Conservation (phyloP, 768 basidiomycete genomes). For the Kwoniella dejecticola region DNA sequence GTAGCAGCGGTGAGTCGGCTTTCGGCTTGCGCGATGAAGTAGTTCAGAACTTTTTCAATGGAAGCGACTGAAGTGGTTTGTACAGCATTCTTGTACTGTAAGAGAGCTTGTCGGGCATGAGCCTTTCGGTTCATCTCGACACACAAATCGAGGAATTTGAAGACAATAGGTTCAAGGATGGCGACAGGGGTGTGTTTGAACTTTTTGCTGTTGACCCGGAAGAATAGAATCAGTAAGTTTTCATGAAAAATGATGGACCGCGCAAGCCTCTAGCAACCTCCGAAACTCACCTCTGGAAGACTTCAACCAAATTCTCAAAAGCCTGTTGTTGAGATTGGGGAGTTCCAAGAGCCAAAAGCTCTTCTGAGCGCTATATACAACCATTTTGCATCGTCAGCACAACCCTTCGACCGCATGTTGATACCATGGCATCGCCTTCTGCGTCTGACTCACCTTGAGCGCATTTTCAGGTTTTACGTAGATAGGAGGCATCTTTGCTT, state of each 20-base stretch:
- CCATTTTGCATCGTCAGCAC: neutral
- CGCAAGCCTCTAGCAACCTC: neutral
- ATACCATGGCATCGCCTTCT: neutral
- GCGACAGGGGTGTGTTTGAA: slow-evolving; percentile 87
- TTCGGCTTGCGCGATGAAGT: slow-evolving; percentile 65
- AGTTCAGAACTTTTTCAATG: slow-evolving; percentile 87
- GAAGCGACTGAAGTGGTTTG: slow-evolving; percentile 88
- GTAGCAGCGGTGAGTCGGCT: slow-evolving; percentile 52
- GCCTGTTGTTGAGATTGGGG: slow-evolving; percentile 53
- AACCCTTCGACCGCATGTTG: neutral
- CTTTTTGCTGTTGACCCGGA: slow-evolving; percentile 63
- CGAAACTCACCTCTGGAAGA: slow-evolving; percentile 52
- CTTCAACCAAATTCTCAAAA: slow-evolving; percentile 52
- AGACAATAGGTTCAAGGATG: slow-evolving; percentile 91
- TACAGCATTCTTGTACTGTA: slow-evolving; percentile 97
- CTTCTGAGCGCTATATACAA: slow-evolving; percentile 49
- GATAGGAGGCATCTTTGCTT: slow-evolving; percentile 47
- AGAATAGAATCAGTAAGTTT: neutral
- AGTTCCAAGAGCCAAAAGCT: slow-evolving; percentile 53
- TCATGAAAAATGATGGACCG: neutral
- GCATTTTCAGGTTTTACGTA: slow-evolving; percentile 56
- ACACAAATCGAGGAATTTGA: slow-evolving; percentile 93
- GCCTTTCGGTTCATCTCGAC: slow-evolving; percentile 92
- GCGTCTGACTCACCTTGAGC: slow-evolving; percentile 50
- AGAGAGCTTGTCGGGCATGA: slow-evolving; percentile 89